phyloP scores from a whole-genome alignment of 495 filamentous ascomycete genomes.

The Tricharina praecox region DNA sequence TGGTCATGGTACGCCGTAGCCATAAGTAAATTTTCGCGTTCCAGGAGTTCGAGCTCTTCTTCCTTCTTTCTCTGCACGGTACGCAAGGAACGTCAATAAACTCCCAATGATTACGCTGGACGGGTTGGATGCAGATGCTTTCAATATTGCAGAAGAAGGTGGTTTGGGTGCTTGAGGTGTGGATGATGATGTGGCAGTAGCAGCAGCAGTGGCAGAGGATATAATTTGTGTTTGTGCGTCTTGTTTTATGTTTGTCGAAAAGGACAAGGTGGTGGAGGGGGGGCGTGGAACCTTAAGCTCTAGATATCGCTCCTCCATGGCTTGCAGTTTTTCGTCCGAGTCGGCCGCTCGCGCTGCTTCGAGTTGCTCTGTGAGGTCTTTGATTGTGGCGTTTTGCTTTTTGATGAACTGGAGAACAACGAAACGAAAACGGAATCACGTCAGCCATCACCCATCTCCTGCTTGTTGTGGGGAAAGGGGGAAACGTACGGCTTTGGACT shows the following conservation, averaged over 20 bases:
- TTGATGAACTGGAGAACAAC: constrained; percentile 37
- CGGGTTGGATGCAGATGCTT: neutral
- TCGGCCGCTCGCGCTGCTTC: constrained; percentile 35
- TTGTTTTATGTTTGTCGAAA: neutral
- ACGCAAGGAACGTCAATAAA: constrained; percentile 6
- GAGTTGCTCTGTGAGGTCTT: constrained; percentile 40
- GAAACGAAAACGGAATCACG: too few species aligned
- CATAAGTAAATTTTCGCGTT: constrained; percentile 72
- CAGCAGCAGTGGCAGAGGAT: neutral
- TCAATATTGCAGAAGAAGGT: neutral
- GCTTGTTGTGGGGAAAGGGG: neutral
- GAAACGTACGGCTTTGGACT: constrained; percentile 26
- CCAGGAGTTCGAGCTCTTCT: constrained; percentile 51
- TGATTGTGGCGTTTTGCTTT: constrained; percentile 43
- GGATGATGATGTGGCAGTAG: constrained; percentile 1
- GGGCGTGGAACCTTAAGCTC: constrained; percentile 27
- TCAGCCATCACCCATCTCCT: too few species aligned
- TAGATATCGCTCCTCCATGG: constrained; percentile 33
- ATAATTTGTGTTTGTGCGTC: constrained; percentile 2
- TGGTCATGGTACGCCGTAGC: constrained; percentile 86
- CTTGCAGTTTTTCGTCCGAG: constrained; percentile 29
- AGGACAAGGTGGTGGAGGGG: neutral
- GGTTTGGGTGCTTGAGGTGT: constrained; percentile 16
- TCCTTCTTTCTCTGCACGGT: constrained; percentile 34
- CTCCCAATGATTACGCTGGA: constrained; percentile 5